Base-by-base conservation (phyloP, 805 yeast genomes). In the Yamadazyma laniorum region DNA sequence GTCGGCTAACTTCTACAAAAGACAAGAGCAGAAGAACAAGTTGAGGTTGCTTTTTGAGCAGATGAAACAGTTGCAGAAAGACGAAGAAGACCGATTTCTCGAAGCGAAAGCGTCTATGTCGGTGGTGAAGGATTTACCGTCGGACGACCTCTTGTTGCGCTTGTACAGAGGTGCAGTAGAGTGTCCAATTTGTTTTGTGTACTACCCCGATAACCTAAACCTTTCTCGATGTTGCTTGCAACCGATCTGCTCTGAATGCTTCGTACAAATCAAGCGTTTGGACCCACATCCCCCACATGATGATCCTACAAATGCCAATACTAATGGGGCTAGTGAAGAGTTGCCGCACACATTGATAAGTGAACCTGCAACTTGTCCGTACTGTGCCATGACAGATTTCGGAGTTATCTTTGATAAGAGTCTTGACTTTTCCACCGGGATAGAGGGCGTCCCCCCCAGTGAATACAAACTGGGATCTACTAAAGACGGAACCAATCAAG, bases 231-330 rank as follows among this genome's bases (percentile, higher is more conserved):
- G 99, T 60, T 91, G 99, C 59, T 75, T 77, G 34, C 98, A 91
- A 58, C 90, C 95, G 1, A 89, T 91, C 15, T 93, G 99, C 63
- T 76, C 96, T 2, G 98, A 91, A 62, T 91, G 99, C 57, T 93
- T 91, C 74, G 97, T 91, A 8, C 97, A 91, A 60, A 89, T 91
- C 57, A 88, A 86, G 59, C 74, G 99, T 36, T 65, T 80, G 23
- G 95, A 87, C 8, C 98, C 99, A 0, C 98, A 91, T 62, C 87
- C 89, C 23, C 96, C 96, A 1, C 95, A 88, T 55, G 91, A 82
- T 47, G 58, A 51, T 13, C 43, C 38, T 6, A 47, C 45, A 12
- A 45, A 46, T 33, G 32, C 44, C 6, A 37, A 41, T 11, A 63
- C 61, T 25, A 58, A 54, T 19, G 48, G 70, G 4, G 34, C 42